Percentiles rank a stretch among this genome's conserved stretches.
phyloP scores from a whole-genome alignment of 2,329 filamentous ascomycete genomes.

The Xylariaceae sp. region DNA sequence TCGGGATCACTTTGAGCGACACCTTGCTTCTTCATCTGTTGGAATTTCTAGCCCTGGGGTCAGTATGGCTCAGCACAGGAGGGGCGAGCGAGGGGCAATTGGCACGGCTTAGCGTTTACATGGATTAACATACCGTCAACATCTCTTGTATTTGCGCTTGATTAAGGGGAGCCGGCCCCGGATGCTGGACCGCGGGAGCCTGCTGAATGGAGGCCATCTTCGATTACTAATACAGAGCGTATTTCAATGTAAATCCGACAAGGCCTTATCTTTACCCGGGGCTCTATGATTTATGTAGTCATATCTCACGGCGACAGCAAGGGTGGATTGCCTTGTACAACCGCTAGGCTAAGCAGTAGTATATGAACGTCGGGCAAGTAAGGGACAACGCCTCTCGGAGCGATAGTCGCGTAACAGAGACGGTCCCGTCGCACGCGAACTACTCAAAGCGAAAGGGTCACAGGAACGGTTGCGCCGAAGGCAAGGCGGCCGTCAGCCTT shows the following conservation, averaged over 20 bases:
- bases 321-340: constrained; percentile 12
- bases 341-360: constrained; percentile 3
- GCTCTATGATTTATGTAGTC: constrained; percentile 26
- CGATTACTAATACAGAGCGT: constrained; percentile 21
- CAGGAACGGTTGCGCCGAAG: constrained; percentile 8
- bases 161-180: constrained; percentile 59
- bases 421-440: constrained; percentile 22
- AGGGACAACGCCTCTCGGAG: not conserved
- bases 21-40: constrained; percentile 81
- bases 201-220: constrained; percentile 79
- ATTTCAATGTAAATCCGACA: constrained; percentile 20
- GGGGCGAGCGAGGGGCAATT: not conserved
- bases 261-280: constrained; percentile 22
- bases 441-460: constrained; percentile 6
- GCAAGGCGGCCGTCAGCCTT: constrained; percentile 1
- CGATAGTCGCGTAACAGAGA: constrained; percentile 10
- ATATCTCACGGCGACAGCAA: constrained; percentile 28
- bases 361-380: not conserved
- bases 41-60: constrained; percentile 64
- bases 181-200: constrained; percentile 63
- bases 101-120: not conserved
- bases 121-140: constrained; percentile 47
- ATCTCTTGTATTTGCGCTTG: constrained; percentile 75
- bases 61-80: constrained; percentile 1
- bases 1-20: constrained; percentile 81